Percentiles rank a stretch among this genome's conserved stretches.
Evolutionary conservation across 805 yeast genomes (phyloP).

Genomic region (Starmera dryadoides): DNA sequence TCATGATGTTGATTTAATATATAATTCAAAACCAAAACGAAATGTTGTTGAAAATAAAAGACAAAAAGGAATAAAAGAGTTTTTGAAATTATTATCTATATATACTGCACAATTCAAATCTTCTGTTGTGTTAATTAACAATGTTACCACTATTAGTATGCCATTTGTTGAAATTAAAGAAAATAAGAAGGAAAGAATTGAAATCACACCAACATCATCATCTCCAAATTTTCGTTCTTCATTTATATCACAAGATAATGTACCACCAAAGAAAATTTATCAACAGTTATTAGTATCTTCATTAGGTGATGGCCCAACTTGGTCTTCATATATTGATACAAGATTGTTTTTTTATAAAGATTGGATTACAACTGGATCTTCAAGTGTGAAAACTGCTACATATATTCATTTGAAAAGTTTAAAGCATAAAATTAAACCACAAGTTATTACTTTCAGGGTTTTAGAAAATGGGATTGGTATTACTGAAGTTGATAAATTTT

Average conservation of each 20-base stretch:
- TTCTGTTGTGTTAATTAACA: constrained; percentile 10
- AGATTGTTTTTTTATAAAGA: constrained; percentile 17
- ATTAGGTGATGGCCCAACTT: constrained; percentile 14
- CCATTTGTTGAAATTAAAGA: constrained; percentile 14
- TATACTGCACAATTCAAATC: constrained; percentile 11
- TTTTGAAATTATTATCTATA: constrained; percentile 11
- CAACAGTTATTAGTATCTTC: constrained; percentile 16
- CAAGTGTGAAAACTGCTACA: constrained; percentile 3
- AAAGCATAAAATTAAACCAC: background rate
- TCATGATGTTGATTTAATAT: constrained; percentile 6
- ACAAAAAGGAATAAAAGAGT: constrained; percentile 5
- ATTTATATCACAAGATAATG: background rate
- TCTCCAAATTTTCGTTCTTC: background rate
- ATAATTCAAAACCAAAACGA: background rate
- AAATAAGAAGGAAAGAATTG: background rate
- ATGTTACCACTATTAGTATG: constrained; percentile 11
- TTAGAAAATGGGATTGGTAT: constrained; percentile 6
- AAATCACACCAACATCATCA: background rate
- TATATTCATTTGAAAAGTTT: constrained; percentile 13
- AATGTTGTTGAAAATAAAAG: constrained; percentile 2
- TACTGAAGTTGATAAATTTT: constrained; percentile 1
- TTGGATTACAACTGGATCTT: constrained; percentile 5
- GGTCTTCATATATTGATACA: constrained; percentile 13
- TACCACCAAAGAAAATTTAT: constrained; percentile 7
- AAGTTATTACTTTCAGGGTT: constrained; percentile 7